A percentile compares a stretch with the other conserved stretches of the same genome.
Conservation (phyloP, 345 rosid genomes). For the Limnanthes douglasii region DNA sequence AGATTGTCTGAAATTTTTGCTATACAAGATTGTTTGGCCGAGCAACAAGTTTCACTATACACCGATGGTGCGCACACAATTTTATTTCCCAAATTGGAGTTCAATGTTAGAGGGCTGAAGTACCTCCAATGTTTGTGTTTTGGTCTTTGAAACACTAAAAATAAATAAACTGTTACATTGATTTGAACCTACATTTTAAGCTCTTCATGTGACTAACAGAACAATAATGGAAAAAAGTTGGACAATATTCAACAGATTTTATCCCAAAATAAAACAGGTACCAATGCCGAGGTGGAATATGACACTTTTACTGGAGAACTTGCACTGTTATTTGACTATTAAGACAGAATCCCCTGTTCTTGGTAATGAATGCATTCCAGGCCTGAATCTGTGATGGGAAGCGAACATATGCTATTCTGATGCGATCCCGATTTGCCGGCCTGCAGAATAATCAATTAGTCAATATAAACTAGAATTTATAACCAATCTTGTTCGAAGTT, state of each 20-base stretch:
- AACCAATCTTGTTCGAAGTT: too few relatives aligned
- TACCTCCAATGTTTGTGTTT: too few relatives aligned
- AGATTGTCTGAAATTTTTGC: slow-evolving; percentile 21
- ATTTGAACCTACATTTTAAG: not conserved
- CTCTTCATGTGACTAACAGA: not conserved
- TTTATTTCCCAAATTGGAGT: too few relatives aligned
- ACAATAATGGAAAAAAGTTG: not conserved
- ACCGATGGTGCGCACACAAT: too few relatives aligned
- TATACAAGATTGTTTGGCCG: slow-evolving; percentile 29
- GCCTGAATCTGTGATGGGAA: slow-evolving; percentile 43
- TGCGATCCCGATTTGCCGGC: slow-evolving; percentile 12
- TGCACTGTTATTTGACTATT: slow-evolving; percentile 41
- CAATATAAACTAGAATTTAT: not conserved
- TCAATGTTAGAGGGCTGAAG: too few relatives aligned
- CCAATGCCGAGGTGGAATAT: not conserved
- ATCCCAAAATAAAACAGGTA: slow-evolving; percentile 1
- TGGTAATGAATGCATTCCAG: slow-evolving; percentile 42
- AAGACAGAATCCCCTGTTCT: slow-evolving; percentile 49
- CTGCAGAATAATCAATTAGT: slow-evolving; percentile 14
- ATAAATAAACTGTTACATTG: not conserved
- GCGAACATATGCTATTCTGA: slow-evolving; percentile 27
- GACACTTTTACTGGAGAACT: slow-evolving; percentile 37
- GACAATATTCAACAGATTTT: not conserved
- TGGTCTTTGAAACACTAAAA: not conserved
- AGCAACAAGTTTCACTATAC: too few relatives aligned